A percentile compares a stretch with the other conserved stretches of the same genome.
These are phyloP conservation scores for Tylopilus vinaceipallidus DNA, from an alignment of 768 basidiomycete genomes.

Conservation along the genomic window DNA sequence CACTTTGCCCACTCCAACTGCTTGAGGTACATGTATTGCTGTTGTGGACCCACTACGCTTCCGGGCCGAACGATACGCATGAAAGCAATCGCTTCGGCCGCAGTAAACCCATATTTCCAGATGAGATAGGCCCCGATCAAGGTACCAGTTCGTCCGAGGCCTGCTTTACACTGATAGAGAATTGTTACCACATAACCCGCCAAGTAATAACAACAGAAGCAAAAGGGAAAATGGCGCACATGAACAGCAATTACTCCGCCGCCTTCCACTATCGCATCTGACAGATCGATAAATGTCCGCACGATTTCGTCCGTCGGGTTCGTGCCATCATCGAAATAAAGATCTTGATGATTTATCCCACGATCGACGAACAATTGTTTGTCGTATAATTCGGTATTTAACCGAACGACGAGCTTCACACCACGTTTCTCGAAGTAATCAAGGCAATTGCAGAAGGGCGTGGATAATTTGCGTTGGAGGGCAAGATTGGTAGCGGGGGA, in stretches of 20 bases:
- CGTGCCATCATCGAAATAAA: conserved; percentile 98
- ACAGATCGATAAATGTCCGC: conserved; percentile 83
- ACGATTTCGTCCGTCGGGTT: conserved; percentile 97
- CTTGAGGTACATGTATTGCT: conserved; percentile 94
- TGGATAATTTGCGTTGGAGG: conserved; percentile 73
- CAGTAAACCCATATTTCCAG: conserved; percentile 98
- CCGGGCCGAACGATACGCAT: conserved; percentile 98
- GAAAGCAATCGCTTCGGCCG: conserved; percentile 93
- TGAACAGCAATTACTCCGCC: conserved; percentile 89
- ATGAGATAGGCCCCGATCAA: conserved; percentile 97
- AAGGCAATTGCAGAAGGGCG: conserved; percentile 85
- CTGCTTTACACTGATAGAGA: conserved; percentile 81
- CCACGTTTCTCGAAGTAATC: conserved; percentile 88
- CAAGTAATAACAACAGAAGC: conserved; percentile 7
- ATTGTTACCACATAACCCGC: conserved; percentile 21
- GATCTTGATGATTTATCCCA: conserved; percentile 85
- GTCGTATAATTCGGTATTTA: conserved; percentile 94
- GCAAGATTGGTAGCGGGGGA: conserved; percentile 46
- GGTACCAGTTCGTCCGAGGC: conserved; percentile 93
- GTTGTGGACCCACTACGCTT: conserved; percentile 88
- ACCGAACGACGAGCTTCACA: conserved; percentile 87
- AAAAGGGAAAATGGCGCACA: conserved; percentile 46
- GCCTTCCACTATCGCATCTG: conserved; percentile 71
- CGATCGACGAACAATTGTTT: conserved; percentile 74
- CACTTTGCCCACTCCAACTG: conserved; percentile 93